A percentile compares a stretch with the other conserved stretches of the same genome.
Evolutionary conservation across 257 asterid species (phyloP).

Genomic region (Leonotis leonurus): DNA sequence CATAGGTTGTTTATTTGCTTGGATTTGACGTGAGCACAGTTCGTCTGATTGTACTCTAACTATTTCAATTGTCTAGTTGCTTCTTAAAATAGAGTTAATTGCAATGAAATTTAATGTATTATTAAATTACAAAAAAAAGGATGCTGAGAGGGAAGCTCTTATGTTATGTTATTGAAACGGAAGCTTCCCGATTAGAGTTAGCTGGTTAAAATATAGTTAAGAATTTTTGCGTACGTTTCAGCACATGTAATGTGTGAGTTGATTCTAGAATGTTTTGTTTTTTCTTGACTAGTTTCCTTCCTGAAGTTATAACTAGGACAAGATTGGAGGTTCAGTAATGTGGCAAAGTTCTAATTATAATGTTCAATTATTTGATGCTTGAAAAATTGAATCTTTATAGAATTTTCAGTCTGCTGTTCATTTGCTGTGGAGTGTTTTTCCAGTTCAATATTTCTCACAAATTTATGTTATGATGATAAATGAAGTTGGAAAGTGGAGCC

Average conservation of each 20-base stretch:
- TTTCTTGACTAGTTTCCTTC: neutral
- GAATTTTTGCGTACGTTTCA: too few relatives aligned
- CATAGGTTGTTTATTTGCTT: too few relatives aligned
- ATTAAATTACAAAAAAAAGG: too few relatives aligned
- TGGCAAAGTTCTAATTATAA: neutral
- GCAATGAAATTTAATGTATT: too few relatives aligned
- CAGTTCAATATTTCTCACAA: neutral
- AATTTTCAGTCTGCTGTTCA: neutral
- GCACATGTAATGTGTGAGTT: too few relatives aligned
- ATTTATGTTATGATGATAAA: neutral
- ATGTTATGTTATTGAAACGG: neutral
- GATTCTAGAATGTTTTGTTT: neutral
- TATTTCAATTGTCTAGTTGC: too few relatives aligned
- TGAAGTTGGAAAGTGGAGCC: neutral
- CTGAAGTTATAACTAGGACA: neutral
- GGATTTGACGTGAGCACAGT: too few relatives aligned
- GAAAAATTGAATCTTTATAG: neutral
- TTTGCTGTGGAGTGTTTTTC: neutral
- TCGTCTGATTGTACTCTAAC: too few relatives aligned
- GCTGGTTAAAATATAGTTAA: too few relatives aligned
- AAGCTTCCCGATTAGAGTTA: neutral
- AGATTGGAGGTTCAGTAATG: neutral
- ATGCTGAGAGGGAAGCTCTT: neutral
- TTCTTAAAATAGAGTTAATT: too few relatives aligned
- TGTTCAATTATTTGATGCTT: too few relatives aligned